A percentile compares a stretch with the other conserved stretches of the same genome.
Conservation (phyloP, 202 grass and related monocot genomes). For the Sporobolus alterniflorus region DNA sequence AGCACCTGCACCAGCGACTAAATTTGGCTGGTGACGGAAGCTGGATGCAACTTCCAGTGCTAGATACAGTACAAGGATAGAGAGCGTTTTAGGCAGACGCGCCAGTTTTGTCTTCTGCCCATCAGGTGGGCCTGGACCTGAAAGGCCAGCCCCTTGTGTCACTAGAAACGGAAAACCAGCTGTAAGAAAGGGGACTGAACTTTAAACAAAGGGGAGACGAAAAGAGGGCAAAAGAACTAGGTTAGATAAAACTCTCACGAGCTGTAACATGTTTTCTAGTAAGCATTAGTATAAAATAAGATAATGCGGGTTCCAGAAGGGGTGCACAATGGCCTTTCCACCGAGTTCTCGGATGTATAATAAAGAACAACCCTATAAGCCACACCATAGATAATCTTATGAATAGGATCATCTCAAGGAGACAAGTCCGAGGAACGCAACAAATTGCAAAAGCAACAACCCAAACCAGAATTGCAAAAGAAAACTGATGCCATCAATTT, state of each 20-base stretch:
- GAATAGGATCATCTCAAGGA: neutral
- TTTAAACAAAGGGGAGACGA: no score
- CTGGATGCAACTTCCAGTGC: neutral
- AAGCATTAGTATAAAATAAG: neutral
- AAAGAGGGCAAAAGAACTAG: no score
- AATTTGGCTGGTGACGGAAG: neutral
- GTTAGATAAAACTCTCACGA: no score
- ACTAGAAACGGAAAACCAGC: no score
- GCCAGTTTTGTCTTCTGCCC: no score
- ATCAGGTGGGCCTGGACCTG: no score
- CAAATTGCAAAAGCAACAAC: conserved; percentile 43
- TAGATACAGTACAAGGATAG: neutral
- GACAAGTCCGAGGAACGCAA: conserved; percentile 42
- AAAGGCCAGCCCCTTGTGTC: no score
- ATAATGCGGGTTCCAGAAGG: neutral
- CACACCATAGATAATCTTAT: conserved; percentile 38
- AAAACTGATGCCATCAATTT: conserved; percentile 57
- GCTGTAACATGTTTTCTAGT: neutral
- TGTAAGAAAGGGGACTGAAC: no score
- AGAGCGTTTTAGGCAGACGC: no score
- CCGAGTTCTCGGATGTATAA: conserved; percentile 7
- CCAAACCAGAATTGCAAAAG: conserved; percentile 65
- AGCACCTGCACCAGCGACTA: neutral
- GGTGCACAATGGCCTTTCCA: neutral
- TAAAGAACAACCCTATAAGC: conserved; percentile 31